Evolutionary conservation across 768 basidiomycete species (phyloP).

Genomic region (Pluteus cervinus): DNA sequence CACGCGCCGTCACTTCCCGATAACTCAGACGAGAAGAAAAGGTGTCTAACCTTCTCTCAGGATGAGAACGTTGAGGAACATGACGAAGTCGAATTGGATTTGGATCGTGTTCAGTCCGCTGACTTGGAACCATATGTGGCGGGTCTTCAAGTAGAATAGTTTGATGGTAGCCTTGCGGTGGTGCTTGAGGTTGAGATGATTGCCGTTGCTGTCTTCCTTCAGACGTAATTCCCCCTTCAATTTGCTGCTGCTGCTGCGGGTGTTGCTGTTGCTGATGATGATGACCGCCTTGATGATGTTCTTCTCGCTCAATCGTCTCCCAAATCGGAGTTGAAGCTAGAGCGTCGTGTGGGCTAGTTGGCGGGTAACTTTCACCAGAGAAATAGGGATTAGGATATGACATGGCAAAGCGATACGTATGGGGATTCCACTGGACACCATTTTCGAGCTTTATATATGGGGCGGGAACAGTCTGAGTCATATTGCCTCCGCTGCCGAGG

Average conservation of each 20-base stretch:
- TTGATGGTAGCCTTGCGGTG: constrained; percentile 20
- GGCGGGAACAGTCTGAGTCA: too few relatives aligned
- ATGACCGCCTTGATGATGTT: constrained; percentile 32
- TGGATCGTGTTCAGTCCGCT: constrained; percentile 20
- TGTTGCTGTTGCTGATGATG: constrained; percentile 31
- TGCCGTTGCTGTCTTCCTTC: constrained; percentile 20
- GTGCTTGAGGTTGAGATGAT: constrained; percentile 20
- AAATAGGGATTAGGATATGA: constrained; percentile 42
- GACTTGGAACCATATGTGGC: constrained; percentile 23
- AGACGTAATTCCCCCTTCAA: too few relatives aligned
- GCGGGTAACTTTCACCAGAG: constrained; percentile 40
- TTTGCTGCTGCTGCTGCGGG: constrained; percentile 21
- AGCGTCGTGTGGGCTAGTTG: constrained; percentile 39
- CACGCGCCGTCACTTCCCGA: too few relatives aligned
- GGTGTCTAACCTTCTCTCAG: constrained; percentile 21
- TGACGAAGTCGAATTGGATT: constrained; percentile 26
- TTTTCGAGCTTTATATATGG: too few relatives aligned
- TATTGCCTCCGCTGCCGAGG: too few relatives aligned
- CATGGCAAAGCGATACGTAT: too few relatives aligned
- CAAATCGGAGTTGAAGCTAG: constrained; percentile 28
- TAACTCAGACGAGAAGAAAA: too few relatives aligned
- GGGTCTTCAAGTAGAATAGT: constrained; percentile 25
- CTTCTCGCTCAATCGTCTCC: constrained; percentile 35
- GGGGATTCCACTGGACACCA: too few relatives aligned
- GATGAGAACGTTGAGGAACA: constrained; percentile 7